Evolutionary conservation across 1,284 basidiomycete genomes (phyloP), one percentile per base, ranked within the genome.

Genomic region (Fomes fomentarius): DNA sequence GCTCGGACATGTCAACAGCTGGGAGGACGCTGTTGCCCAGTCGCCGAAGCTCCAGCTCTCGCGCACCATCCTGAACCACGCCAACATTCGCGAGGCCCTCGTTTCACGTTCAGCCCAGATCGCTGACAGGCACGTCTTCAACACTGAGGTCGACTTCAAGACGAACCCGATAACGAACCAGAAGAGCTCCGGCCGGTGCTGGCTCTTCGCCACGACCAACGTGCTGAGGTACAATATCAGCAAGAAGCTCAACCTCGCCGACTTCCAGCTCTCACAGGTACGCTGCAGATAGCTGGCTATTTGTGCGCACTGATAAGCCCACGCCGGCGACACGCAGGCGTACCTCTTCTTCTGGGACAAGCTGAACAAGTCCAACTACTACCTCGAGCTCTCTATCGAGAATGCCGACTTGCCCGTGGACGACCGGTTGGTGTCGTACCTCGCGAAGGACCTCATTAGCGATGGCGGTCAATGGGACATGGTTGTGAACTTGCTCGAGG

Each of bases 391-490:
- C 43, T 84, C 89, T 53, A 91, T 98, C 62, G 81, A 96, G 72
- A 82, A 93, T 41, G 85, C 86, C 0, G 87, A 94, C 62, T 80
- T 87, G 52, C 87, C 91, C 0, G 74, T 96, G 42, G 93, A 97
- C 53, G 86, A 92, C 65, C 84, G 96, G 2, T 79, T 96, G 12
- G 77, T 98, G 46, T 82, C 79, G 43, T 89, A 89, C 74, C 81
- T 98, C 47, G 83, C 91, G 25, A 70, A 74, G 12, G 87, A 89
- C 48, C 91, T 93, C 25, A 87, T 96, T 68, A 89, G 85, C 63
- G 96, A 98, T 68, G 96, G 96, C 40, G 94, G 95, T 8, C 93
- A 96, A 71, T 96, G 89, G 87, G 94, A 97, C 69, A 98, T 97
- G 94, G 88, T 85, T 0, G 89, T 94, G 63, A 96, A 96, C 71